Percentiles rank a stretch among this genome's conserved stretches.
Conservation (phyloP, 805 yeast genomes). For the Komagataella populi region DNA sequence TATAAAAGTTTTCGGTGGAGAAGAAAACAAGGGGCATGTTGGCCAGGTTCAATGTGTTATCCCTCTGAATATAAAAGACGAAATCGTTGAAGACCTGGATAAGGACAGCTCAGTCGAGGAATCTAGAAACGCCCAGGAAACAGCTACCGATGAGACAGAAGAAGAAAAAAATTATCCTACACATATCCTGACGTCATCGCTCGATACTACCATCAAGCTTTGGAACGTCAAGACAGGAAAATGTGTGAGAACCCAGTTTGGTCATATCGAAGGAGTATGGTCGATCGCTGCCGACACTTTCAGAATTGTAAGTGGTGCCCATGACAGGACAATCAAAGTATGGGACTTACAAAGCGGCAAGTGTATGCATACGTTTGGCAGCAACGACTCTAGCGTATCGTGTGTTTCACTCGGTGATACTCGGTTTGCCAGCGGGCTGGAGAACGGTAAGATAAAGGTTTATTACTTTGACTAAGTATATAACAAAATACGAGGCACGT, state of each 20-base stretch:
- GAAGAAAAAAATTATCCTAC: conserved; percentile 45
- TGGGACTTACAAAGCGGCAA: conserved; percentile 96
- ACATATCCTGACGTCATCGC: conserved; percentile 72
- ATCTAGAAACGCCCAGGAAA: not conserved
- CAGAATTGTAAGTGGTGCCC: conserved; percentile 89
- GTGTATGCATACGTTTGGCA: conserved; percentile 87
- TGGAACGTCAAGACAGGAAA: conserved; percentile 85
- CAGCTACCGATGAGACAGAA: conserved; percentile 4
- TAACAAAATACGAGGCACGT: not conserved
- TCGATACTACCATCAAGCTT: conserved; percentile 84
- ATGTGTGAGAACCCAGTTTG: conserved; percentile 89
- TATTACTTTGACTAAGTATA: conserved; percentile 47
- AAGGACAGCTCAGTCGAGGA: conserved; percentile 6
- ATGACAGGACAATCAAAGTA: conserved; percentile 76
- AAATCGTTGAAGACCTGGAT: conserved; percentile 34
- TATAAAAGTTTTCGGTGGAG: conserved; percentile 65
- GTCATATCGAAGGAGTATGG: conserved; percentile 98
- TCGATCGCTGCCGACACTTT: conserved; percentile 92
- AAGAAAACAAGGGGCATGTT: conserved; percentile 67
- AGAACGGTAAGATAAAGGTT: conserved; percentile 77
- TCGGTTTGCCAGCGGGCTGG: conserved; percentile 81
- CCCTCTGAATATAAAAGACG: conserved; percentile 65
- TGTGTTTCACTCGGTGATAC: conserved; percentile 86
- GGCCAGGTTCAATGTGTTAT: conserved; percentile 91
- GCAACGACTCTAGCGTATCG: conserved; percentile 41